Evolutionary conservation across 768 basidiomycete genomes (phyloP).

Genomic region (Boletus fagicola): DNA sequence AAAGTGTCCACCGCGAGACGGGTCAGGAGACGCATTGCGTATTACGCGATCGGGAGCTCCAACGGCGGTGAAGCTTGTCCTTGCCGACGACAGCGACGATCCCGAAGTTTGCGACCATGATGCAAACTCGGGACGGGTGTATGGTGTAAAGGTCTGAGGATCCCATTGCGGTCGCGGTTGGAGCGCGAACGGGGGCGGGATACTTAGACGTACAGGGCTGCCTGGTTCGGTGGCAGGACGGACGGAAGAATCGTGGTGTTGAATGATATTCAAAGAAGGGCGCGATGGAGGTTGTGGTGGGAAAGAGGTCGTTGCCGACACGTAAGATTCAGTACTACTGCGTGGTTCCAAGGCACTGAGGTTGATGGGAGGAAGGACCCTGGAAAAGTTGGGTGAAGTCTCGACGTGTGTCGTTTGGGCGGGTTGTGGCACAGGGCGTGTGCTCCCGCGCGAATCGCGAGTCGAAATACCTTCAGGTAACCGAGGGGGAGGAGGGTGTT

Average conservation of each 20-base stretch:
- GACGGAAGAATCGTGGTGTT: slow-evolving; percentile 21
- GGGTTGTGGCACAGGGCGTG: slow-evolving; percentile 14
- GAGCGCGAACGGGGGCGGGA: slow-evolving; percentile 60
- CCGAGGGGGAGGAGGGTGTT: slow-evolving; percentile 3
- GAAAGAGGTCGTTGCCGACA: slow-evolving; percentile 23
- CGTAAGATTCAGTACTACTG: slow-evolving; percentile 15
- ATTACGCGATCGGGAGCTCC: slow-evolving; percentile 16
- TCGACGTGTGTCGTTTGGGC: slow-evolving; percentile 13
- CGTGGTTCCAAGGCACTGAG: slow-evolving; percentile 16
- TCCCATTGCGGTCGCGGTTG: slow-evolving; percentile 72
- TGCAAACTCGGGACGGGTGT: slow-evolving; percentile 38
- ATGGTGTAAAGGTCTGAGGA: slow-evolving; percentile 37
- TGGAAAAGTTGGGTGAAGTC: slow-evolving; percentile 26
- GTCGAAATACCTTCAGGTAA: slow-evolving; percentile 9
- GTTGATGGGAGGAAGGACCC: slow-evolving; percentile 30
- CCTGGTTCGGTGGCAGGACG: slow-evolving; percentile 17
- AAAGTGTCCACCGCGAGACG: slow-evolving; percentile 12
- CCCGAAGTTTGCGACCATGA: slow-evolving; percentile 34
- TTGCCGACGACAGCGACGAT: slow-evolving; percentile 37
- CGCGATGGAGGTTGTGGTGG: slow-evolving; percentile 37
- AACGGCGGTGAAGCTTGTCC: slow-evolving; percentile 21
- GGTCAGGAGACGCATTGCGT: slow-evolving; percentile 3
- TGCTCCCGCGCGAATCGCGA: slow-evolving; percentile 11
- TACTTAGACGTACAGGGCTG: slow-evolving; percentile 13
- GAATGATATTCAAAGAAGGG: slow-evolving; percentile 14